Percentiles rank a stretch among this genome's conserved stretches.
Conservation (phyloP, 805 yeast genomes). For the Myxozyma melibiosi region DNA sequence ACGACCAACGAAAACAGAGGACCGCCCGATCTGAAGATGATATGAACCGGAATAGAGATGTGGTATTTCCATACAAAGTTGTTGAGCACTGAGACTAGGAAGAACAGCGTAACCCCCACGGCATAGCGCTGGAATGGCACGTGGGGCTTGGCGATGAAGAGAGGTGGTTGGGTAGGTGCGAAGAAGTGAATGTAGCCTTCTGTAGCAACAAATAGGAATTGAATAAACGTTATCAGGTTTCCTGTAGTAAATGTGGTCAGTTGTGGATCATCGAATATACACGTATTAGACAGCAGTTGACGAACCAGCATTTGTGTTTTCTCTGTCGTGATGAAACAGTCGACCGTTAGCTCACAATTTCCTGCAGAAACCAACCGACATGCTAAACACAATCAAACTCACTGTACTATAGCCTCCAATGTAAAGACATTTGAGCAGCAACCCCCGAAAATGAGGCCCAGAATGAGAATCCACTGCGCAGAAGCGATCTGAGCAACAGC, state of each 20-base stretch:
- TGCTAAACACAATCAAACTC: conserved; percentile 22
- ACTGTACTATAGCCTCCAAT: conserved; percentile 55
- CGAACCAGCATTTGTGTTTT: conserved; percentile 28
- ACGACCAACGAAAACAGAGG: conserved; percentile 62
- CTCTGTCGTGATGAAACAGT: conserved; percentile 15
- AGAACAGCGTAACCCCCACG: conserved; percentile 54
- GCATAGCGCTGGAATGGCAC: conserved; percentile 46
- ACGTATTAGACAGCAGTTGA: not conserved
- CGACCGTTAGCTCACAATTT: not conserved
- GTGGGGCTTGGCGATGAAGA: conserved; percentile 42
- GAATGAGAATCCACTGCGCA: conserved; percentile 35
- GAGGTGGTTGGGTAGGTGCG: conserved; percentile 41
- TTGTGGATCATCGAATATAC: not conserved
- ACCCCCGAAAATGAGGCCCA: conserved; percentile 61
- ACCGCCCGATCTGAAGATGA: conserved; percentile 65
- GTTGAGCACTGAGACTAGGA: conserved; percentile 54
- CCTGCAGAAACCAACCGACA: too few species aligned
- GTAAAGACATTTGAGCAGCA: conserved; percentile 73
- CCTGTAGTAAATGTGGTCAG: conserved; percentile 45
- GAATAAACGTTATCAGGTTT: conserved; percentile 56
- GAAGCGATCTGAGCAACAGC: conserved; percentile 14
- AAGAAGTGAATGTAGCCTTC: conserved; percentile 47
- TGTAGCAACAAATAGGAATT: conserved; percentile 57
- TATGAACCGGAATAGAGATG: conserved; percentile 67
- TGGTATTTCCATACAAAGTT: conserved; percentile 60